Percentiles rank a stretch among this genome's conserved stretches.
Conservation (phyloP, 1,284 basidiomycete species). For the Schizopora paradoxa region DNA sequence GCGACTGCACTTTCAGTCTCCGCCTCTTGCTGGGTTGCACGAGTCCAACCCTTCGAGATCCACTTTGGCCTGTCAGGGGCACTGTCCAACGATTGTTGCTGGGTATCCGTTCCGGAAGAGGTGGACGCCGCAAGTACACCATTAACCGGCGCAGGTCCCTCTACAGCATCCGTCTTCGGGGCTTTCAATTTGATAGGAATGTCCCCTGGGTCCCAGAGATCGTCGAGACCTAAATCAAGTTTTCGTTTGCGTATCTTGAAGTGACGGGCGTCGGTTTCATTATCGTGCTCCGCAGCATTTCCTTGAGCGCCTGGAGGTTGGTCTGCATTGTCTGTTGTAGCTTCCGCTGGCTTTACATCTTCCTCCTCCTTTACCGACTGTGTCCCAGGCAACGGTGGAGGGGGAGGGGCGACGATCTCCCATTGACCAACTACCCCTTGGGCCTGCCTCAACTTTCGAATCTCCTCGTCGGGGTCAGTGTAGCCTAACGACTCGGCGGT, state of each 20-base stretch:
- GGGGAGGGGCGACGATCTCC: constrained; percentile 58
- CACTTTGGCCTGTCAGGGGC: constrained; percentile 29
- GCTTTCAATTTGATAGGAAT: constrained; percentile 57
- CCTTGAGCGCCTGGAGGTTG: too few relatives aligned
- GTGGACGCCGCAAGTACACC: constrained; percentile 1
- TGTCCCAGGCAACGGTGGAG: constrained; percentile 23
- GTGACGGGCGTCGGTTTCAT: constrained; percentile 49
- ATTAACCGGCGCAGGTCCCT: neutral
- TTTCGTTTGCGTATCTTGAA: constrained; percentile 68
- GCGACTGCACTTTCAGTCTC: constrained; percentile 6
- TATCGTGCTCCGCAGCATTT: constrained; percentile 38
- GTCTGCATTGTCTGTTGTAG: constrained; percentile 18
- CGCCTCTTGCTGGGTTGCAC: constrained; percentile 8
- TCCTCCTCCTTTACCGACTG: constrained; percentile 18
- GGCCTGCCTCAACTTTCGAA: constrained; percentile 46
- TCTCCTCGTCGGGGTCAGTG: constrained; percentile 64
- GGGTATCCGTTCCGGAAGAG: neutral
- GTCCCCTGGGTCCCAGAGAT: constrained; percentile 67
- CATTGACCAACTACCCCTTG: constrained; percentile 82
- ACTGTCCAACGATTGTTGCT: constrained; percentile 15
- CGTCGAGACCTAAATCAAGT: constrained; percentile 49
- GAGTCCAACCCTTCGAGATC: constrained; percentile 35
- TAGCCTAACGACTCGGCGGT: constrained; percentile 81
- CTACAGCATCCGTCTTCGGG: neutral
- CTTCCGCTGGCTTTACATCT: constrained; percentile 29